Percentiles rank a stretch among this genome's conserved stretches.
These are phyloP conservation scores for Penstemon eatonii DNA, from an alignment of 257 asterid genomes.

Conservation along the genomic window DNA sequence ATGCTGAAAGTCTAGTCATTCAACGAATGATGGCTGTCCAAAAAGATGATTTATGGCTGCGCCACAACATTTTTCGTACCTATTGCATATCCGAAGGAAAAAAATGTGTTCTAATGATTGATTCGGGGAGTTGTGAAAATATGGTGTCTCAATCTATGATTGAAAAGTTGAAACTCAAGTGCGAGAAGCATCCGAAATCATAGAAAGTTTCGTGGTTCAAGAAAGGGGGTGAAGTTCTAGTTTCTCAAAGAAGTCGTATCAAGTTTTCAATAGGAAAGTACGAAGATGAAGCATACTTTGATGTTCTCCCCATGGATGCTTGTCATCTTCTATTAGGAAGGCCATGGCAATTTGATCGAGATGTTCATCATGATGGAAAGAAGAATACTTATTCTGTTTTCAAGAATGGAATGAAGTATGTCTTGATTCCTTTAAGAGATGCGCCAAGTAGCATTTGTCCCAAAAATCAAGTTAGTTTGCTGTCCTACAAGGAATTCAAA, in stretches of 20 bases:
- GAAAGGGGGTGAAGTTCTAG: neutral
- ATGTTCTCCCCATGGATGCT: neutral
- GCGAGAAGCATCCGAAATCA: neutral
- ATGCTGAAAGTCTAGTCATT: conserved; percentile 2
- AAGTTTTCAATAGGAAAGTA: neutral
- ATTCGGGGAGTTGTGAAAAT: neutral
- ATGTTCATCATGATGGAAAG: neutral
- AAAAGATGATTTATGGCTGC: neutral
- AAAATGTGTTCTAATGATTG: neutral
- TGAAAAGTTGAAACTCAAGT: neutral
- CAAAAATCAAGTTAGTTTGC: neutral
- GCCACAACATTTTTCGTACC: neutral
- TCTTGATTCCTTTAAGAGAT: neutral
- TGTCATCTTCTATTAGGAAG: neutral
- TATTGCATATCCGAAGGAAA: neutral
- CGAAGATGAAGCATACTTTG: neutral
- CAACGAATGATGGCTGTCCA: neutral
- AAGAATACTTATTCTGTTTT: neutral
- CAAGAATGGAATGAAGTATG: neutral
- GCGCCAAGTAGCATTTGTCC: neutral
- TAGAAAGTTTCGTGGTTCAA: neutral
- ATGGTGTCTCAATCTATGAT: neutral
- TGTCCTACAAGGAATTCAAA: neutral
- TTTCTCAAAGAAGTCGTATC: neutral
- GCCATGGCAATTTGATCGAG: neutral